A percentile compares a stretch with the other conserved stretches of the same genome.
Evolutionary conservation across 345 rosid species (phyloP).

Genomic region (Eucalyptus dawsonii): DNA sequence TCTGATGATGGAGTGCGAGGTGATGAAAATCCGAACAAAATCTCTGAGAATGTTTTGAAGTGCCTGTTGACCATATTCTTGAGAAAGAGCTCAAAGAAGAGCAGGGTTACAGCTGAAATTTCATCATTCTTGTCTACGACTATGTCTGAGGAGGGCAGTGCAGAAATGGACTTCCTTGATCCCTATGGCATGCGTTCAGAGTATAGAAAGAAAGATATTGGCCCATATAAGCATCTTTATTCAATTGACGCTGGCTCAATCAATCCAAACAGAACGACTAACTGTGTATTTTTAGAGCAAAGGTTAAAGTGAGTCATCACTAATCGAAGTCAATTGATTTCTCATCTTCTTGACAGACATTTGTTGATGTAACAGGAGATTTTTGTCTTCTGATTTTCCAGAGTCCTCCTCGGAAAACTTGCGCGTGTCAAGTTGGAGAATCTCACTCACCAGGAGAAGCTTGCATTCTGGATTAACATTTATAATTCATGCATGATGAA

Average conservation of each 20-base stretch:
- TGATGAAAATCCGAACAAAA: constrained; percentile 37
- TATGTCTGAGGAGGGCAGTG: constrained; percentile 8
- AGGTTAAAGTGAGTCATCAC: constrained; percentile 39
- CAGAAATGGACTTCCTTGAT: constrained; percentile 21
- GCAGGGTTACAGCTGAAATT: constrained; percentile 8
- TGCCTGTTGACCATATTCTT: constrained; percentile 50
- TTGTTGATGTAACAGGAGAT: background rate
- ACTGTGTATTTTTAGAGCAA: constrained; percentile 41
- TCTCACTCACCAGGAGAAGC: constrained; percentile 76
- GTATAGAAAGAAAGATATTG: constrained; percentile 43
- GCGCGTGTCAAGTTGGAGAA: constrained; percentile 37
- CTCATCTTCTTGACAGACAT: background rate
- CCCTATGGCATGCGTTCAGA: constrained; percentile 45
- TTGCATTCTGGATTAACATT: constrained; percentile 88
- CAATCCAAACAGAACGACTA: constrained; percentile 32
- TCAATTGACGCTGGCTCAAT: constrained; percentile 38
- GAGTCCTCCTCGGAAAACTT: constrained; percentile 49
- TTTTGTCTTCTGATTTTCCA: constrained; percentile 11
- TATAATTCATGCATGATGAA: constrained; percentile 93
- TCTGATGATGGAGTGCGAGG: constrained; percentile 4
- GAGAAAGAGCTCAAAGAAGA: constrained; percentile 45
- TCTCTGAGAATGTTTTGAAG: constrained; percentile 58
- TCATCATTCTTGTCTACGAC: constrained; percentile 10
- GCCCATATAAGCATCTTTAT: constrained; percentile 45
- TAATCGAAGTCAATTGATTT: background rate